Base-by-base conservation (phyloP, 2,329 filamentous ascomycete genomes). In the Venturia nashicola region DNA sequence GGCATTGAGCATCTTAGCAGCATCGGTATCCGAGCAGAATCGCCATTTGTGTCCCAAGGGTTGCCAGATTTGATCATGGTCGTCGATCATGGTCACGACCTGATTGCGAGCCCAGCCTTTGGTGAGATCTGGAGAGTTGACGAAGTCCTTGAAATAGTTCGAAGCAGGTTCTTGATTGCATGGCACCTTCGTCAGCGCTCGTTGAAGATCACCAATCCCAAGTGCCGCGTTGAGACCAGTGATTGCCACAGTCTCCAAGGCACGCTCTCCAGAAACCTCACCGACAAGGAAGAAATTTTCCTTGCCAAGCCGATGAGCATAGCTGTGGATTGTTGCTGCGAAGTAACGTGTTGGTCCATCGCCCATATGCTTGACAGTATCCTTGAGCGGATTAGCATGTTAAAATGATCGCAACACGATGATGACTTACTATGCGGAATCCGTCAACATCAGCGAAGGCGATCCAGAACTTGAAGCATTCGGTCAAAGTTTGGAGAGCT, bases 391-490 rank as follows among this genome's bases (percentile, higher is more conserved):
- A 20, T 57, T 36, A 57, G 51, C 18, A 57, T 36, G 51, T 3
- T 34, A 14, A 36, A 16, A n/a, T 32, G 6, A 23, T 8, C 27
- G 51, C 12, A 34, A 11, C 23, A 12, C 14, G 1, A 57, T n/a
- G 0, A 36, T 57, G 27, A 57, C 51, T 36, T 18, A 57, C 51
- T 57, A 70, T 67, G 16, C 68, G 65, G 60, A 66, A 70, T 2
- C 68, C 68, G 48, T 70, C 62, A 27, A 65, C 20, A 59, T 70
- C 68, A 14, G 67, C 65, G 43, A 65, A 68, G 0, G 68, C 68
- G 40, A 70, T 69, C 68, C 69, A 70, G 65, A 67, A 70, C 51
- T 69, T 69, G 64, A 69, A 70, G 11, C 66, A 67, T 34, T 67
- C 61, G 40, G 57, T 63, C 27, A 70, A 63, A 2, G 66, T 64